Percentiles rank a stretch among this genome's conserved stretches.
These are phyloP conservation scores for Aspergillus brunneoviolaceus DNA, from an alignment of 2,329 filamentous ascomycete species.

Conservation along the genomic window DNA sequence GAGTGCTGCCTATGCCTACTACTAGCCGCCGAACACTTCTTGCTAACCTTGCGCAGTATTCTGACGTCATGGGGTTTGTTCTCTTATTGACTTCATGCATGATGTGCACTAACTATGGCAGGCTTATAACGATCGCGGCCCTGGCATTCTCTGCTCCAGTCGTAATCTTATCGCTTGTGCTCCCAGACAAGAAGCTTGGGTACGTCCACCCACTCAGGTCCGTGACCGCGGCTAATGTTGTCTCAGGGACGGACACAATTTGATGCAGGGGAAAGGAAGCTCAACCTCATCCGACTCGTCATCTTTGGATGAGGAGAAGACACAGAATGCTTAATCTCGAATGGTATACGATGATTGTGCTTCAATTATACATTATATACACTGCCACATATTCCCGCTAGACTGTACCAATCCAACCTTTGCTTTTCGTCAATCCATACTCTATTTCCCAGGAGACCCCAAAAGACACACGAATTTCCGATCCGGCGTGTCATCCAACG, in stretches of 20 bases:
- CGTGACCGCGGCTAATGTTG: neutral
- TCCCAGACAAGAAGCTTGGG: slow-evolving; percentile 31
- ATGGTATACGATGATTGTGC: neutral
- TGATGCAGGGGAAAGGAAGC: slow-evolving; percentile 14
- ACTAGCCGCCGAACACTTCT: neutral
- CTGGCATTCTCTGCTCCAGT: slow-evolving; percentile 30
- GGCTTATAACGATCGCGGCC: slow-evolving; percentile 33
- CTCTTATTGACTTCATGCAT: neutral
- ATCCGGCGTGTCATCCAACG: slow-evolving; percentile 30
- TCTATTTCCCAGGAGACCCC: slow-evolving; percentile 32
- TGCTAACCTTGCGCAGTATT: slow-evolving; percentile 24
- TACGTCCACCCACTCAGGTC: slow-evolving; percentile 9
- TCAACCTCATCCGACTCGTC: neutral
- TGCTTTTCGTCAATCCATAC: neutral
- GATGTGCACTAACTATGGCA: slow-evolving; percentile 9
- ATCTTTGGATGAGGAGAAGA: slow-evolving; percentile 7
- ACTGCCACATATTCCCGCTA: neutral
- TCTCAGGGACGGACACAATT: slow-evolving; percentile 23
- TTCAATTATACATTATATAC: neutral
- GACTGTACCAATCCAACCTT: neutral
- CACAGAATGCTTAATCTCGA: neutral
- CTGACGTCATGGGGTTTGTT: slow-evolving; percentile 30
- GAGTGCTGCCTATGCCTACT: slow-evolving; percentile 2
- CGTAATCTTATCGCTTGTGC: slow-evolving; percentile 26
- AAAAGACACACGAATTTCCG: slow-evolving; percentile 29